A percentile compares a stretch with the other conserved stretches of the same genome.
Conservation (phyloP, 495 filamentous ascomycete genomes). For the Aspergillus mulundensis region DNA sequence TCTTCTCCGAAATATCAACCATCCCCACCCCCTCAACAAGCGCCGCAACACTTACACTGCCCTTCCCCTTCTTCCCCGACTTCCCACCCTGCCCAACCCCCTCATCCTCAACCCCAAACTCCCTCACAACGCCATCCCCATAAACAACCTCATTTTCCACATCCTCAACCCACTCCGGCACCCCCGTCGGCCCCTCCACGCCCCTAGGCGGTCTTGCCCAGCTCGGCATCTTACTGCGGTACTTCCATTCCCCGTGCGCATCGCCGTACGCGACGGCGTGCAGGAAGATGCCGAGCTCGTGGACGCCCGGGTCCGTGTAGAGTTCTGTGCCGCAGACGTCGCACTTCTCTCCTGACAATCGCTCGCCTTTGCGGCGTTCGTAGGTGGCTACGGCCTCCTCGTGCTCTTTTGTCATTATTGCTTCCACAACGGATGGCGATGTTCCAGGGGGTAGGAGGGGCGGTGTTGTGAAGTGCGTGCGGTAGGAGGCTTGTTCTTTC, state of each 20-base stretch:
- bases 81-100: not conserved
- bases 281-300: constrained; percentile 90
- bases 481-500: constrained; percentile 59
- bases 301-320: constrained; percentile 84
- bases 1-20: constrained; percentile 19
- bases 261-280: constrained; percentile 88
- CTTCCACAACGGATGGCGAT: constrained; percentile 33
- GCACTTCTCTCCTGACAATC: constrained; percentile 81
- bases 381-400: constrained; percentile 87
- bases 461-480: constrained; percentile 40
- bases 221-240: constrained; percentile 74
- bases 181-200: constrained; percentile 53
- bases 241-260: constrained; percentile 74
- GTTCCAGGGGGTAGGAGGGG: constrained; percentile 40
- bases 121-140: constrained; percentile 9
- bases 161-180: constrained; percentile 38
- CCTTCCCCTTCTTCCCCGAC: not conserved
- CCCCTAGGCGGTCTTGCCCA: constrained; percentile 80
- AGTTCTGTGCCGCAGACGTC: constrained; percentile 78
- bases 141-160: constrained; percentile 34
- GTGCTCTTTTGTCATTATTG: constrained; percentile 52
- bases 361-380: constrained; percentile 74
- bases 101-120: not conserved
- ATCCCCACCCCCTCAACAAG: constrained; percentile 21
- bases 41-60: constrained; percentile 11